Evolutionary conservation across 208 protist genomes (phyloP), one percentile per base, ranked within the genome.

Genomic region (Leishmania turanica): DNA sequence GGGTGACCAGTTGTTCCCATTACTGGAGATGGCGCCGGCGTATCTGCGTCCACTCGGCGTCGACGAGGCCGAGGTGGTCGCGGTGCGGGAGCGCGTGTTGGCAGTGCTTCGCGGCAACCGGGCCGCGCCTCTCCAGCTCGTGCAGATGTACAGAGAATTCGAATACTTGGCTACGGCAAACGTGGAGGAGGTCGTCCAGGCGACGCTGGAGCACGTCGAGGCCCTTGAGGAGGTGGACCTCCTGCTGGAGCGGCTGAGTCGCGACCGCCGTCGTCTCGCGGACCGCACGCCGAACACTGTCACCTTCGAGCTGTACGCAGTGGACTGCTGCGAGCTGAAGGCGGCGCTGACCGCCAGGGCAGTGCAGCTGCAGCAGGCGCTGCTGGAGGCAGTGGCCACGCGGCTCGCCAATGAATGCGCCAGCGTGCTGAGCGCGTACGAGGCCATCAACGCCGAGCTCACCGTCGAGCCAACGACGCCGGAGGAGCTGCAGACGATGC

Each of bases 1-100:
- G 89, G 97, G 97, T 21, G 95, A 98, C 78, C 94, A 98, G 87
- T 86, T 99, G 7, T 98, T 99, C 74, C 97, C 97, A 1, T 78
- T 99, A 66, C 86, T 99, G 37, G 88, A 91, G 77, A 69, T 99
- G 68, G 77, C 60, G 21, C 87, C 87, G n/a, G 69, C 85, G 76
- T 86, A 86, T 37, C 85, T 97, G 75, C 64, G 62, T 15, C 89
- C 89, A 19, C 84, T 97, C 68, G 68, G 82, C 58, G 84, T 77
- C 24, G 76, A 84, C 34, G 93, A 97, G 76, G 88, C 88, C n/a
- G 85, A 84, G 56, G 95, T 97, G 42, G 79, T 89, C 47, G 87
- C 88, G 17, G 85, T 87, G 54, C 84, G 88, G 24, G 73, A 83
- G 62, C 83, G 90, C 31, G 84, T 98, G n/a, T 77, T 87, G 66